Percentiles rank a stretch among this genome's conserved stretches.
Evolutionary conservation across 257 asterid genomes (phyloP).

Genomic region (Lycium ferocissimum): DNA sequence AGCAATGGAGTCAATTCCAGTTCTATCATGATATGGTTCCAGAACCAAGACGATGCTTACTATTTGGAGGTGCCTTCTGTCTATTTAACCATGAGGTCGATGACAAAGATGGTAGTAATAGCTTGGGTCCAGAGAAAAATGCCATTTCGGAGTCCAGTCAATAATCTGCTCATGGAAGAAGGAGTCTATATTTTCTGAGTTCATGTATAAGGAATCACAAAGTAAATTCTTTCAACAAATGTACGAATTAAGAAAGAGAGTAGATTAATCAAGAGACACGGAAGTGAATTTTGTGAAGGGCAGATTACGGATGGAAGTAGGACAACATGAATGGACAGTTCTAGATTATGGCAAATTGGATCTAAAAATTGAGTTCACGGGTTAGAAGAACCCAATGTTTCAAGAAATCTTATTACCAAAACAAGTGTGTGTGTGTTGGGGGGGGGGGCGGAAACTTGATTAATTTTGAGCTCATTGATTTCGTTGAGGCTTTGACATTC

Average conservation of each 20-base stretch:
- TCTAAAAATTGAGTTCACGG: not conserved
- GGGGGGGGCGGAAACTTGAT: not conserved
- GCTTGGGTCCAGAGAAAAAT: not conserved
- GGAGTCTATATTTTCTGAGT: constrained; percentile 13
- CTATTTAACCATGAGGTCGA: not conserved
- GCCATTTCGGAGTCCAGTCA: constrained; percentile 8
- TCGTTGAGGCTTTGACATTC: not conserved
- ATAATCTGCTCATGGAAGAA: not conserved
- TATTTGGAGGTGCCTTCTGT: not conserved
- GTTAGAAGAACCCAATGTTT: not conserved
- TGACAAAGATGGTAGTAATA: not conserved
- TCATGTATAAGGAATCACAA: constrained; percentile 14
- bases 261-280: not conserved
- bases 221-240: not conserved
- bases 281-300: constrained; percentile 5
- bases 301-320: constrained; percentile 12
- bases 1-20: not conserved
- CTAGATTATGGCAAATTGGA: not conserved
- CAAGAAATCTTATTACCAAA: not conserved
- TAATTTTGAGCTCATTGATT: not conserved
- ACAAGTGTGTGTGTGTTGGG: not conserved
- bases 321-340: not conserved
- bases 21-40: constrained; percentile 20
- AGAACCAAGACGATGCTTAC: constrained; percentile 13
- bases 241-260: not conserved